Percentiles rank a stretch among this genome's conserved stretches.
Evolutionary conservation across 1,284 basidiomycete genomes (phyloP).

Genomic region (Microstroma glucosiphilum): DNA sequence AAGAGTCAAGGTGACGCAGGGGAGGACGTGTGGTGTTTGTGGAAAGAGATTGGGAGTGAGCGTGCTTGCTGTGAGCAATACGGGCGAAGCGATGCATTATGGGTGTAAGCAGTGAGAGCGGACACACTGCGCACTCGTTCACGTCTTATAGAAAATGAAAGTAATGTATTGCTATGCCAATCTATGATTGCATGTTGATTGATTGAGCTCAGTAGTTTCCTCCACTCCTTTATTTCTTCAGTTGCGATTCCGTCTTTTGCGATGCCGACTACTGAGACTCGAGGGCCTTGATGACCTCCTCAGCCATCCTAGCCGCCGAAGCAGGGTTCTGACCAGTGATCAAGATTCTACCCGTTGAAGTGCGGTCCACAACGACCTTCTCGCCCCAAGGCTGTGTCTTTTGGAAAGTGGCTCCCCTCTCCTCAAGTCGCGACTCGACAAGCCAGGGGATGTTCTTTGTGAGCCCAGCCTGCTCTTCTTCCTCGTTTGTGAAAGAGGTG

Average conservation of each 20-base stretch:
- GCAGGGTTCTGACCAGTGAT: slow-evolving; percentile 59
- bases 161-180: too few relatives aligned
- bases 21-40: slow-evolving; percentile 88
- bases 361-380: slow-evolving; percentile 54
- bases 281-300: slow-evolving; percentile 27
- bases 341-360: slow-evolving; percentile 52
- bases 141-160: too few relatives aligned
- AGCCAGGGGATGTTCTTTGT: slow-evolving; percentile 61
- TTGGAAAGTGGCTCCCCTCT: slow-evolving; percentile 63
- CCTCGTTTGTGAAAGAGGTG: slow-evolving; percentile 67
- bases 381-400: slow-evolving; percentile 55
- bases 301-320: slow-evolving; percentile 21
- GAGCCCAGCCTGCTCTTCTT: slow-evolving; percentile 58
- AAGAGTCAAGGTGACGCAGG: slow-evolving; percentile 82
- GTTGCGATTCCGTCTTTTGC: neutral
- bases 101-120: slow-evolving; percentile 23
- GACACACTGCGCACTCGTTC: too few relatives aligned
- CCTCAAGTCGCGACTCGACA: slow-evolving; percentile 62
- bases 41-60: slow-evolving; percentile 89
- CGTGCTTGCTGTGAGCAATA: slow-evolving; percentile 74
- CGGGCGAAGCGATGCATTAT: slow-evolving; percentile 43
- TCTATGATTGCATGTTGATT: too few relatives aligned
- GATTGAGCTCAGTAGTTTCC: neutral
- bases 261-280: slow-evolving; percentile 1
- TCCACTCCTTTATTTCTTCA: neutral